These are phyloP conservation scores for Macrolepiota dolichaula DNA, from an alignment of 768 basidiomycete genomes.

Conservation along the genomic window DNA sequence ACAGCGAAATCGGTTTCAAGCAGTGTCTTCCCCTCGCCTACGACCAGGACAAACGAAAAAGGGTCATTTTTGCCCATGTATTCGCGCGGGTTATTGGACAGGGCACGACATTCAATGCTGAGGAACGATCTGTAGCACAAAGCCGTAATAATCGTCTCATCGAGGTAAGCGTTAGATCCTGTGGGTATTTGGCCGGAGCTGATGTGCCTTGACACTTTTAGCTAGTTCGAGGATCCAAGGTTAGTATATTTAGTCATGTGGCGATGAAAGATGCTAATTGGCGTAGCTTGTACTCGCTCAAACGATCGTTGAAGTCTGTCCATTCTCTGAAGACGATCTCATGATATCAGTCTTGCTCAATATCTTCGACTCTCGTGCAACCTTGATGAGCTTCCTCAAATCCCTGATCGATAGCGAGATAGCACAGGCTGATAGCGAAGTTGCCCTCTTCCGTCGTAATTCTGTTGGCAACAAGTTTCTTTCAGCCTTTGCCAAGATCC, in stretches of 20 bases:
- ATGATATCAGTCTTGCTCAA: conserved; percentile 86
- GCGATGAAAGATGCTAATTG: neutral
- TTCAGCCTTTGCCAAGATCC: conserved; percentile 82
- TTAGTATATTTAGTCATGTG: conserved; percentile 31
- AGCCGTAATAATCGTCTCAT: conserved; percentile 50
- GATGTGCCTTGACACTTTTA: conserved; percentile 21
- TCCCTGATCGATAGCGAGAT: conserved; percentile 86
- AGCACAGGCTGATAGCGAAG: conserved; percentile 75
- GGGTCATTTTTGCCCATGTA: conserved; percentile 80
- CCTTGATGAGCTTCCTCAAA: conserved; percentile 72
- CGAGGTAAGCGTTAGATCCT: conserved; percentile 43
- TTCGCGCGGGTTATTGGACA: conserved; percentile 78
- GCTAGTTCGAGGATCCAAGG: conserved; percentile 75
- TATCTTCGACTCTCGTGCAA: conserved; percentile 74
- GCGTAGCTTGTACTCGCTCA: conserved; percentile 71
- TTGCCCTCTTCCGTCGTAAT: conserved; percentile 84
- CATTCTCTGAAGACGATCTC: conserved; percentile 73
- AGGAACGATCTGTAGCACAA: conserved; percentile 44
- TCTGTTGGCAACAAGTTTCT: conserved; percentile 85
- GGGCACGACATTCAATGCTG: conserved; percentile 73
- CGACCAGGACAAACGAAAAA: conserved; percentile 62
- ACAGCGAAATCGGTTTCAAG: conserved; percentile 86
- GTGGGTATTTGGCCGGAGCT: neutral
- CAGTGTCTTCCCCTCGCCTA: conserved; percentile 82
- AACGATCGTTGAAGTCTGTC: conserved; percentile 86